Conservation (phyloP, 768 basidiomycete genomes). For the Trametes coccinea region DNA sequence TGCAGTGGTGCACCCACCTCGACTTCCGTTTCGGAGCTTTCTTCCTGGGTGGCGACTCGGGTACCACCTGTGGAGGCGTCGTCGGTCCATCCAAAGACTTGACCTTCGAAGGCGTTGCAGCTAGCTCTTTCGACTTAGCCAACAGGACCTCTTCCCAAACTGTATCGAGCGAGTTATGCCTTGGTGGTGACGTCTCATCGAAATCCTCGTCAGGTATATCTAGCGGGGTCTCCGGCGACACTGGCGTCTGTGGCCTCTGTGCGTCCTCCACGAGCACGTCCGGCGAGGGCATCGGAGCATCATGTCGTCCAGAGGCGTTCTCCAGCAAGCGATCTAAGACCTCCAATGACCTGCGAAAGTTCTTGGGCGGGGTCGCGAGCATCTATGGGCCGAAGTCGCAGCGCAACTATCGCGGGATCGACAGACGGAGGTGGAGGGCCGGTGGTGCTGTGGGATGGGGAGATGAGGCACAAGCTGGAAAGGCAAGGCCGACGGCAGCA, state of each 20-base stretch:
- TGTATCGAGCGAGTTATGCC: slow-evolving; percentile 45
- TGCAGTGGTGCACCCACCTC: slow-evolving; percentile 44
- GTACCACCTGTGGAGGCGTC: not conserved
- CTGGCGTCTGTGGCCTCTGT: slow-evolving; percentile 5
- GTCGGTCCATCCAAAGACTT: slow-evolving; percentile 57
- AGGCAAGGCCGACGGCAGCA: not conserved
- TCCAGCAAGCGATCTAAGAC: slow-evolving; percentile 27
- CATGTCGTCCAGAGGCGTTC: slow-evolving; percentile 24
- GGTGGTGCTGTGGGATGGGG: not conserved
- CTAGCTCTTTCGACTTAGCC: slow-evolving; percentile 66
- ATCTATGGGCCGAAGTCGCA: not conserved
- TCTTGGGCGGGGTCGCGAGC: slow-evolving; percentile 10
- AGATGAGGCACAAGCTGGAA: not conserved
- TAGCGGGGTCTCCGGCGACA: slow-evolving; percentile 14
- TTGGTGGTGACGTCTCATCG: slow-evolving; percentile 20
- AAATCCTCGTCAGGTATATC: slow-evolving; percentile 19
- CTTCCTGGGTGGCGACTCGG: slow-evolving; percentile 29
- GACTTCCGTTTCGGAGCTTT: slow-evolving; percentile 61
- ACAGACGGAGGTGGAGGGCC: not conserved
- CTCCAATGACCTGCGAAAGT: slow-evolving; percentile 20
- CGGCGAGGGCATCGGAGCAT: slow-evolving; percentile 4
- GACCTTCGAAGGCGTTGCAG: slow-evolving; percentile 67
- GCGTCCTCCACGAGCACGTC: not conserved
- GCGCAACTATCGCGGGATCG: not conserved
- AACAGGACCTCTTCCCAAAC: slow-evolving; percentile 69